Percentiles rank a stretch among this genome's conserved stretches.
These are phyloP conservation scores for Torulaspora pretoriensis DNA, from an alignment of 1,139 yeast species.

Conservation along the genomic window DNA sequence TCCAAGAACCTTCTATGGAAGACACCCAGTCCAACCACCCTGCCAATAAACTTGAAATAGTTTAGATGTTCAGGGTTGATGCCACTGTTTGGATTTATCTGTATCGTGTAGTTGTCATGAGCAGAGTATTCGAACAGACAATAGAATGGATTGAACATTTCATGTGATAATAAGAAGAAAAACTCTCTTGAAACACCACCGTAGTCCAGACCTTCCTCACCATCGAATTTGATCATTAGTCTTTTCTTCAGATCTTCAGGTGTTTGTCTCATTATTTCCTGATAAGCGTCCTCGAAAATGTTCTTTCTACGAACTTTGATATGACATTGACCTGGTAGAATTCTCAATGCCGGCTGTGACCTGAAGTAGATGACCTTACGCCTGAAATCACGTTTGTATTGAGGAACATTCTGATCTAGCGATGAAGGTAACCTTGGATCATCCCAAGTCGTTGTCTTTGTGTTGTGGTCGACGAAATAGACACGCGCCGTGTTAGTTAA, in stretches of 20 bases:
- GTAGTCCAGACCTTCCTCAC: conserved; percentile 98
- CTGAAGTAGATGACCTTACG: conserved; percentile 95
- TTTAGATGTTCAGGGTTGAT: conserved; percentile 97
- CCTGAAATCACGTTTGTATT: conserved; percentile 97
- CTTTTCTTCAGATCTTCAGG: conserved; percentile 97
- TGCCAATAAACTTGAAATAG: conserved; percentile 95
- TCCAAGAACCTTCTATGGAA: conserved; percentile 97
- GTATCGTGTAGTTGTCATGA: conserved; percentile 95
- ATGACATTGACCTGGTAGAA: conserved; percentile 97
- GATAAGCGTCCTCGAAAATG: conserved; percentile 94
- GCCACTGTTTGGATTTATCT: conserved; percentile 96
- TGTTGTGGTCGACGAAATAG: conserved; percentile 96
- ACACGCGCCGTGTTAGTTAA: conserved; percentile 97
- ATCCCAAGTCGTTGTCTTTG: conserved; percentile 99
- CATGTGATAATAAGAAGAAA: conserved; percentile 92
- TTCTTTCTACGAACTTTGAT: conserved; percentile 96
- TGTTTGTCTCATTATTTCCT: conserved; percentile 97
- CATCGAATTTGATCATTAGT: conserved; percentile 95
- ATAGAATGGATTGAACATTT: conserved; percentile 97
- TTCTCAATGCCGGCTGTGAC: conserved; percentile 96
- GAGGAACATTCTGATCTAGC: conserved; percentile 96
- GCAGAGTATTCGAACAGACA: conserved; percentile 96
- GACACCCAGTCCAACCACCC: conserved; percentile 96
- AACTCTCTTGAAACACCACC: conserved; percentile 99
- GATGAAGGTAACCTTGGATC: conserved; percentile 98